These are phyloP conservation scores for Penicillium sclerotiorum DNA, from an alignment of 2,329 filamentous ascomycete species.

Conservation along the genomic window DNA sequence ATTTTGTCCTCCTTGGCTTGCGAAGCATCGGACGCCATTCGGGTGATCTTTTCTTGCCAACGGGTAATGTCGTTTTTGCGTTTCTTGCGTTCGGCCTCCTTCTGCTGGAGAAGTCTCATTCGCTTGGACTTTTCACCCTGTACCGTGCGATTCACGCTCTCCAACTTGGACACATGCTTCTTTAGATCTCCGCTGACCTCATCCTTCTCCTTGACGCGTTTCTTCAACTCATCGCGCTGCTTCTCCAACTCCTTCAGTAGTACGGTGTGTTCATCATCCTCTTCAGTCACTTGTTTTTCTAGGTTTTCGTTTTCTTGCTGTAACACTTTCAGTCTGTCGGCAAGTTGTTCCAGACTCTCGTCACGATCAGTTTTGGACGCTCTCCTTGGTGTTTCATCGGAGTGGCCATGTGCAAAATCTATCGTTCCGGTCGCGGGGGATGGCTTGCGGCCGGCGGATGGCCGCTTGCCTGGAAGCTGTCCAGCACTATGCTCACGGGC, in stretches of 20 bases:
- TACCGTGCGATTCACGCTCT: conserved; percentile 77
- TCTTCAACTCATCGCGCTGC: conserved; percentile 77
- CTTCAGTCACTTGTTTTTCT: conserved; percentile 65
- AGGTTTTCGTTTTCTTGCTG: conserved; percentile 82
- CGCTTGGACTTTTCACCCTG: conserved; percentile 78
- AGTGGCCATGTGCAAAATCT: conserved; percentile 43
- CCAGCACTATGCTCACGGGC: conserved; percentile 66
- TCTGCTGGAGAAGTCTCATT: conserved; percentile 65
- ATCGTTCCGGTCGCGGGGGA: conserved; percentile 66
- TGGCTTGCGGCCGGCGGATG: conserved; percentile 71
- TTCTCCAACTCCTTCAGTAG: conserved; percentile 69
- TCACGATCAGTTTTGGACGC: conserved; percentile 57
- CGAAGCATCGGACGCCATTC: conserved; percentile 54
- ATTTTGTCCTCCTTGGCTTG: conserved; percentile 48
- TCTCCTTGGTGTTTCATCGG: conserved; percentile 42
- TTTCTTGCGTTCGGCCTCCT: conserved; percentile 63
- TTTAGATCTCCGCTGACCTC: conserved; percentile 83
- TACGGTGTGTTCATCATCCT: conserved; percentile 71
- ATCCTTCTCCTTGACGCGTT: conserved; percentile 83
- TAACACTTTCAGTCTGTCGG: conserved; percentile 76
- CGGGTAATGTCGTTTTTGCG: conserved; percentile 61
- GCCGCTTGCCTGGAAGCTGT: conserved; percentile 59
- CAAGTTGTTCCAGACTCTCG: conserved; percentile 74
- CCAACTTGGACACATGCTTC: conserved; percentile 75
- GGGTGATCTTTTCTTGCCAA: conserved; percentile 59